Conservation (phyloP, 1,284 basidiomycete species). For the Papiliotrema terrestris region DNA sequence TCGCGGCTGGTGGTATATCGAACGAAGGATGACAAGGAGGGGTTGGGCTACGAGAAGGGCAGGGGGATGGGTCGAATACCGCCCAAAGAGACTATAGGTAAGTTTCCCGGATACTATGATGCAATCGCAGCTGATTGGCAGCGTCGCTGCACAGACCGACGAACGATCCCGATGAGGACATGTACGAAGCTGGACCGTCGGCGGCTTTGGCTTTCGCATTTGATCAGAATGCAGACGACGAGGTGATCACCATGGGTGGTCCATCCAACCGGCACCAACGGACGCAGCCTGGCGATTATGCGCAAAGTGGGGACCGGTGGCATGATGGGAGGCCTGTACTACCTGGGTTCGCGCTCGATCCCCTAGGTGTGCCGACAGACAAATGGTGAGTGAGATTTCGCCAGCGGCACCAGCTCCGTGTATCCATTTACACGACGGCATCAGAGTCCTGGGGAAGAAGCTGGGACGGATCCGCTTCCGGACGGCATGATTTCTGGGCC, state of each 20-base stretch:
- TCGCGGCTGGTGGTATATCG: conserved; percentile 61
- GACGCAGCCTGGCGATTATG: conserved; percentile 10
- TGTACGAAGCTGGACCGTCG: conserved; percentile 60
- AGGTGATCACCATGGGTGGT: conserved; percentile 48
- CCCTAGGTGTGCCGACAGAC: conserved; percentile 66
- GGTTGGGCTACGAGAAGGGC: conserved; percentile 71
- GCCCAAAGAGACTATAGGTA: not conserved
- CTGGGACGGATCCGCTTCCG: no score
- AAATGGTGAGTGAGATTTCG: conserved; percentile 58
- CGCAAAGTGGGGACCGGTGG: conserved; percentile 52
- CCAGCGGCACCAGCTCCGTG: no score
- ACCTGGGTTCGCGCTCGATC: conserved; percentile 68
- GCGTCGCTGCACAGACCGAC: conserved; percentile 55
- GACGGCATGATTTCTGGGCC: no score
- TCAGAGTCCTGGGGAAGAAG: no score
- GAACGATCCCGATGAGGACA: conserved; percentile 82
- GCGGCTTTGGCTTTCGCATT: conserved; percentile 59
- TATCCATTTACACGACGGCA: no score
- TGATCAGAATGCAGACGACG: conserved; percentile 66
- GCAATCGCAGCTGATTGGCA: conserved; percentile 8
- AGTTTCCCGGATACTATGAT: not conserved
- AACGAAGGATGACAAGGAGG: conserved; percentile 70
- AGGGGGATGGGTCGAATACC: conserved; percentile 56
- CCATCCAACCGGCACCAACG: conserved; percentile 1
- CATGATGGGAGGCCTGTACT: conserved; percentile 70